Evolutionary conservation across 306 rosid genomes (phyloP).

Genomic region (Cicer arietinum): DNA sequence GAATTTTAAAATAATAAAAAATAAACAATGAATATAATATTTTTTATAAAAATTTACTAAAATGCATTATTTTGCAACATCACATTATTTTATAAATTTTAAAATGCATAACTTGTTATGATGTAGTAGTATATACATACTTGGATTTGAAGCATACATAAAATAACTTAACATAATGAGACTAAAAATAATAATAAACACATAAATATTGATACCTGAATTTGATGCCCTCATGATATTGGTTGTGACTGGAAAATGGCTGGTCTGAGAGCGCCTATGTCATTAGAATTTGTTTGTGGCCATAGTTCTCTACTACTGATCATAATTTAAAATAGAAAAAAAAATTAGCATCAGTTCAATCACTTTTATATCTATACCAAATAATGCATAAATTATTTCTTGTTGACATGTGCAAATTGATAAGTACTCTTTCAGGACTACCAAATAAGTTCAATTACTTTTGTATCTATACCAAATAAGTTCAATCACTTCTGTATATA

Average conservation of each 20-base stretch:
- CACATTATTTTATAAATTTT: too few species aligned
- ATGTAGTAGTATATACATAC: too few species aligned
- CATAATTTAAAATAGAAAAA: slow-evolving; percentile 7
- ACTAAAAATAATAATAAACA: neutral
- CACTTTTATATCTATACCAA: neutral
- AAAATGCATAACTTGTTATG: too few species aligned
- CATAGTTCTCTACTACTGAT: slow-evolving; percentile 66
- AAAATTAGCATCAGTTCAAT: slow-evolving; percentile 10
- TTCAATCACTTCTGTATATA: too few species aligned
- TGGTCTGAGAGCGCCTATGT: slow-evolving; percentile 56
- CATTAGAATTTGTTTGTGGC: slow-evolving; percentile 59
- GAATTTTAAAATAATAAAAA: too few species aligned
- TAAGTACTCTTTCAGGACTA: too few species aligned
- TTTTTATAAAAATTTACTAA: too few species aligned
- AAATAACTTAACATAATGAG: neutral
- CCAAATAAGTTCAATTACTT: too few species aligned
- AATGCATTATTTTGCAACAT: too few species aligned
- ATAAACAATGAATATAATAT: too few species aligned
- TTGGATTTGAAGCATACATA: too few species aligned
- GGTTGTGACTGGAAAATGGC: slow-evolving; percentile 58
- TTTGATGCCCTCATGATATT: slow-evolving; percentile 57
- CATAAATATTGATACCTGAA: slow-evolving; percentile 57
- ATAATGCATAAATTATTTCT: neutral
- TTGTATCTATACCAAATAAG: neutral
- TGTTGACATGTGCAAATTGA: neutral